Conservation (phyloP, 805 yeast genomes). For the Millerozyma acaciae region DNA sequence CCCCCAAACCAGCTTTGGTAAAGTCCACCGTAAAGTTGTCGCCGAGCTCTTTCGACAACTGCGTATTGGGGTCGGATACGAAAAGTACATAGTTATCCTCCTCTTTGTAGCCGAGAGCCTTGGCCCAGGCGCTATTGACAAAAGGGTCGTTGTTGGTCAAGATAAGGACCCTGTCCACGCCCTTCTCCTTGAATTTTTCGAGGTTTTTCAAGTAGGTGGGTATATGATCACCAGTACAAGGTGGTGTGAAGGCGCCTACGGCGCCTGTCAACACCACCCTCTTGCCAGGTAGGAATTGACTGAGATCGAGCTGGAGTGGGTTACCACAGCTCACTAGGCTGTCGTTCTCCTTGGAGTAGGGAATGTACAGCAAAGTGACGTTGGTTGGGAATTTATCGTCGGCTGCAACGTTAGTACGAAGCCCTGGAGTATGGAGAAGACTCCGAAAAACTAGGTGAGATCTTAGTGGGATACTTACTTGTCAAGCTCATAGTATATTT, state of each 20-base stretch:
- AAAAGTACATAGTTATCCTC: slow-evolving; percentile 42
- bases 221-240: slow-evolving; percentile 68
- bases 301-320: slow-evolving; percentile 24
- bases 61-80: slow-evolving; percentile 63
- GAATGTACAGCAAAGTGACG: slow-evolving; percentile 34
- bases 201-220: slow-evolving; percentile 59
- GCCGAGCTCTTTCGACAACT: slow-evolving; percentile 58
- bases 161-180: slow-evolving; percentile 61
- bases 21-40: slow-evolving; percentile 46
- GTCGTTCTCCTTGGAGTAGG: slow-evolving; percentile 35
- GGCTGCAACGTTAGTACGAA: too few relatives aligned
- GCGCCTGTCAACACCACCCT: slow-evolving; percentile 69
- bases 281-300: slow-evolving; percentile 35
- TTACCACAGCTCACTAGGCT: slow-evolving; percentile 35
- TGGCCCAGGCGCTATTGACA: slow-evolving; percentile 68
- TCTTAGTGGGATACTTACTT: too few relatives aligned
- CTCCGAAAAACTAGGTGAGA: too few relatives aligned
- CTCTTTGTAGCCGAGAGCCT: slow-evolving; percentile 41
- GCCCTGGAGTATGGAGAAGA: too few relatives aligned
- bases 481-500: too few relatives aligned
- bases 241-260: slow-evolving; percentile 87
- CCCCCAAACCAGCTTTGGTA: slow-evolving; percentile 50
- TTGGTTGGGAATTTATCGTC: slow-evolving; percentile 31
- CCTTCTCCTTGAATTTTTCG: slow-evolving; percentile 50
- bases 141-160: slow-evolving; percentile 69